phyloP scores from a whole-genome alignment of 1,284 basidiomycete genomes.

The Tausonia pullulans region DNA sequence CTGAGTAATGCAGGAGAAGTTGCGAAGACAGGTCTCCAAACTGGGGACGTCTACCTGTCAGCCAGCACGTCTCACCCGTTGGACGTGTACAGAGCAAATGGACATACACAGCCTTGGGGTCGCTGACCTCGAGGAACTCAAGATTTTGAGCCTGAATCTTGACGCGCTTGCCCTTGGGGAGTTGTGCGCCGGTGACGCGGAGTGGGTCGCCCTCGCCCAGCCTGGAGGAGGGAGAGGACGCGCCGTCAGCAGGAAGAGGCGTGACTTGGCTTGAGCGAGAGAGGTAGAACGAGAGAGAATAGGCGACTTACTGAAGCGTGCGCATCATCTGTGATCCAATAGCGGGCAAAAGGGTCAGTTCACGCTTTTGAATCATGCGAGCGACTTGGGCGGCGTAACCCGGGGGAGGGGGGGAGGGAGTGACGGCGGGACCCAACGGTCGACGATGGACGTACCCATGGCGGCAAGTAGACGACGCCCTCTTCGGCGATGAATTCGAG shows the following conservation, averaged over 20 bases:
- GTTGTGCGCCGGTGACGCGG: conserved; percentile 72
- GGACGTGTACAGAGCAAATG: not conserved
- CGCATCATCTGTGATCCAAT: conserved; percentile 70
- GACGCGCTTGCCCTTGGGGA: conserved; percentile 89
- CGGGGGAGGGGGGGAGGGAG: no score
- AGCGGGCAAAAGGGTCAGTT: no score
- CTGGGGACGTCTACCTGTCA: conserved; percentile 35
- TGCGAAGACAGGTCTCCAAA: conserved; percentile 86
- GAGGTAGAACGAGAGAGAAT: not conserved
- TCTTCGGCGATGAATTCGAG: conserved; percentile 98
- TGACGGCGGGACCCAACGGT: no score
- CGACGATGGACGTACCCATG: conserved; percentile 51
- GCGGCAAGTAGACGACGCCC: conserved; percentile 86
- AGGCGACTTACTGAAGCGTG: conserved; percentile 43
- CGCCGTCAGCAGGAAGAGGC: no score
- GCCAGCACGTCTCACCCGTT: not conserved
- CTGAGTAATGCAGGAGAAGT: conserved; percentile 82
- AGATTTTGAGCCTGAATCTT: conserved; percentile 94
- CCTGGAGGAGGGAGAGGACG: conserved; percentile 29
- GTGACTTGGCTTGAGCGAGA: no score
- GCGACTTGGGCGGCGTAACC: no score
- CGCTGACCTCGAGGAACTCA: conserved; percentile 78
- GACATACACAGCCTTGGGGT: conserved; percentile 91
- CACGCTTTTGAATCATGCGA: no score
- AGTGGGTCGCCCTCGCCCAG: conserved; percentile 92